Evolutionary conservation across 2,329 filamentous ascomycete genomes (phyloP), one percentile per base, ranked within the genome.

Genomic region (Hortaea werneckii): DNA sequence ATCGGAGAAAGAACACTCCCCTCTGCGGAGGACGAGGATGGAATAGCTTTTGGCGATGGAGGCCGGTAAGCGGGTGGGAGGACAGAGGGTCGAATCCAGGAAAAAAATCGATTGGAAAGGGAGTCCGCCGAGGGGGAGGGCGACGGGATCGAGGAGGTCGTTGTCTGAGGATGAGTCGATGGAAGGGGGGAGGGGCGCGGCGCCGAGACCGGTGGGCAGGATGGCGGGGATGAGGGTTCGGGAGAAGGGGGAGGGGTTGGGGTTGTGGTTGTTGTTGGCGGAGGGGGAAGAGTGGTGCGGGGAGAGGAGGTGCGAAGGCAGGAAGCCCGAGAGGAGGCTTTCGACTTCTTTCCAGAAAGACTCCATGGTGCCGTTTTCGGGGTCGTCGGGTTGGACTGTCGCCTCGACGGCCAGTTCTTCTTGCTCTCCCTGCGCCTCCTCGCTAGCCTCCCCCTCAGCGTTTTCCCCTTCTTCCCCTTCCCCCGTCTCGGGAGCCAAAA

Each of bases 1-100:
- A 28, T 83, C 69, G 32, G 78, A 82, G 65, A 96, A 96, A 26
- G 77, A 83, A 68, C 92, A 98, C 1, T 79, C 80, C 35, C 92
- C 90, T 5, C 92, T 80, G 28, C 78, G 80, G 56, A 96, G 74
- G 42, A 95, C 77, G 48, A 98, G 80, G 49, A 96, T 72, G 43
- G 95, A 82, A 66, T 94, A 67, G 1, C 63, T 67, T 37, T 70
- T 71, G 0, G 71, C 72, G 3, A 80, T 64, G 6, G 70, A 63
- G 1, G 70, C 55, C 9, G 78, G 64, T 44, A 87, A 65, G 49
- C 73, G 64, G 40, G 54, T 20, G 40, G 47, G 71, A 68, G 74
- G 70, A 64, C 90, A 92, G 7, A 80, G 77, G 11, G 83, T 70
- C 45, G 74, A 83, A 6, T 82, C 82, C 13, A 90, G 76, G 67